Evolutionary conservation across 2,329 filamentous ascomycete species (phyloP).

Genomic region (Hirsutella rhossiliensis): DNA sequence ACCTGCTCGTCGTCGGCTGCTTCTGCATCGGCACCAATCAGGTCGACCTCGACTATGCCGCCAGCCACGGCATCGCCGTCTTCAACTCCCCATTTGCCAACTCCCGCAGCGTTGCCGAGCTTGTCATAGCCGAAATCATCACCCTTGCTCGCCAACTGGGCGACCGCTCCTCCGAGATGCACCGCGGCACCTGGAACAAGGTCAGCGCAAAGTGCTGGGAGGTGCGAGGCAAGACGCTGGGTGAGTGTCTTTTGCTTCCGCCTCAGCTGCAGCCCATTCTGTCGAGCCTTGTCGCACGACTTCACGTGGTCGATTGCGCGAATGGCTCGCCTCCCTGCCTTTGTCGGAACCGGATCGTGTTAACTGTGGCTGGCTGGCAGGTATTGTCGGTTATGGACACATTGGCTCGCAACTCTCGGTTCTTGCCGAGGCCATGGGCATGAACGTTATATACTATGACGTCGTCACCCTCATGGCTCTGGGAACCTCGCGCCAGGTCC

Average conservation of each 20-base stretch:
- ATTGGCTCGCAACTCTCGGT: conserved; percentile 95
- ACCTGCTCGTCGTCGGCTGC: conserved; percentile 90
- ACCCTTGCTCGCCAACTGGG: conserved; percentile 80
- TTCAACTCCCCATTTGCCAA: conserved; percentile 99
- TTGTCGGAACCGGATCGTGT: not conserved
- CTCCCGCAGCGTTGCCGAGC: conserved; percentile 89
- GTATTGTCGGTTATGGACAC: conserved; percentile 93
- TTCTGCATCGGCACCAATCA: conserved; percentile 99
- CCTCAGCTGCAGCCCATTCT: not conserved
- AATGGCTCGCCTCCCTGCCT: not conserved
- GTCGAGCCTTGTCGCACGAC: not conserved
- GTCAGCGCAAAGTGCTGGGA: conserved; percentile 96
- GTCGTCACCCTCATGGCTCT: conserved; percentile 88
- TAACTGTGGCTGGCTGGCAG: conserved; percentile 19
- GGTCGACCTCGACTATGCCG: conserved; percentile 76
- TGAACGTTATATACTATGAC: conserved; percentile 97
- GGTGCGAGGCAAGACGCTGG: conserved; percentile 91
- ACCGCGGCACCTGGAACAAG: conserved; percentile 94
- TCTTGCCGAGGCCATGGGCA: conserved; percentile 92
- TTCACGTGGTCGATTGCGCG: no score
- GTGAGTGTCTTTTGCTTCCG: conserved; percentile 26
- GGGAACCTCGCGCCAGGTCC: conserved; percentile 76
- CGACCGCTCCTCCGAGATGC: conserved; percentile 89
- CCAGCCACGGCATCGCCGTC: conserved; percentile 78
- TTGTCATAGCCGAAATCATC: conserved; percentile 93